Percentiles rank a stretch among this genome's conserved stretches.
Conservation (phyloP, 2,329 filamentous ascomycete species). For the Lachnellula subtilissima region DNA sequence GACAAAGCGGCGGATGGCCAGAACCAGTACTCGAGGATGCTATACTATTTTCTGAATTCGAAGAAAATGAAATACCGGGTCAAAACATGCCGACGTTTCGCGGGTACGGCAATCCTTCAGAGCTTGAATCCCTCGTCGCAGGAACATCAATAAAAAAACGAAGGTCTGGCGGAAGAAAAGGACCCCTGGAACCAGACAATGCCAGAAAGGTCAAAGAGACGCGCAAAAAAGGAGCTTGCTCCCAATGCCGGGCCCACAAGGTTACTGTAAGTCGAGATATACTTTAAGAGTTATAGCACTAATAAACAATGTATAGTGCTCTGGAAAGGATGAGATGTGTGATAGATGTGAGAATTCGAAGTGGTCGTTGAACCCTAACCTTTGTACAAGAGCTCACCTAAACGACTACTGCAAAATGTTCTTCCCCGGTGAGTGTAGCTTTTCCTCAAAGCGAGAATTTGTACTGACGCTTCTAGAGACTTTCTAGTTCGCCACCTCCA, state of each 20-base stretch:
- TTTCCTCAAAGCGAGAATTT: not conserved
- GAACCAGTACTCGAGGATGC: not conserved
- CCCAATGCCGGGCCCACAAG: constrained; percentile 2
- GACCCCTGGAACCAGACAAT: not conserved
- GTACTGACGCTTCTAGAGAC: not conserved
- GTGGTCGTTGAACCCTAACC: not conserved
- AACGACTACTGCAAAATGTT: constrained; percentile 4
- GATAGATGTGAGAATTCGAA: not conserved
- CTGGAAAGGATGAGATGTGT: not conserved
- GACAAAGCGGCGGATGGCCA: not conserved
- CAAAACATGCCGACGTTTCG: too few species aligned
- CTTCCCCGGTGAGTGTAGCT: constrained; percentile 4
- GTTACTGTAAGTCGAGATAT: not conserved
- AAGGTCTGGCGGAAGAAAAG: not conserved
- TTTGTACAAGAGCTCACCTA: constrained; percentile 4
- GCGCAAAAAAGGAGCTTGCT: constrained; percentile 4
- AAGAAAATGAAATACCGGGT: too few species aligned
- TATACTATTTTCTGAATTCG: too few species aligned
- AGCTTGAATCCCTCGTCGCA: not conserved
- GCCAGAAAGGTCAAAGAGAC: not conserved
- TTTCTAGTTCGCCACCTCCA: not conserved
- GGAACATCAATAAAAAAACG: not conserved
- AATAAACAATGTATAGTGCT: not conserved
- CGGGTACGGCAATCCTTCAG: too few species aligned
- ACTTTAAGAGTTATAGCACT: not conserved